Base-by-base conservation (phyloP, 2,329 filamentous ascomycete genomes). In the Alternaria arborescens region DNA sequence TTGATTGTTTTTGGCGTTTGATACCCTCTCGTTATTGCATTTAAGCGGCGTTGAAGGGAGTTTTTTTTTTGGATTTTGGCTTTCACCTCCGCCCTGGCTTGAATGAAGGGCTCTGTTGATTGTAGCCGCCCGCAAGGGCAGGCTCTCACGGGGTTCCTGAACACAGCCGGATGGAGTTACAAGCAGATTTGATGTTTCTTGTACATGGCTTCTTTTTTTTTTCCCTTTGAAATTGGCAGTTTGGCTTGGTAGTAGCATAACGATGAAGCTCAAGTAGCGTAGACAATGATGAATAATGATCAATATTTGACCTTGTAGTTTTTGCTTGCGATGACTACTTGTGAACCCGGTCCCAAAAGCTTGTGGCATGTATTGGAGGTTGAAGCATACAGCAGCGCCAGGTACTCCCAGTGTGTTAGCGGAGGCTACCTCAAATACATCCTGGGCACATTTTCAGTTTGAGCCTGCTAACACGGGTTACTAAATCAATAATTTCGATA, bases 71-170 rank as follows among this genome's bases (percentile, higher is more conserved):
- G 8, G 16, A 18, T 52, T 48, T 38, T 22, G 12, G 28, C 30
- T 12, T 42, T 40, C 34, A 46, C 42, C 56, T 53, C 41, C 20
- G 48, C 46, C 57, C 43, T 43, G 64, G 62, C 60, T 68, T 68
- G 64, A 67, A 59, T 54, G 59, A 52, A 36, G 38, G 47, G n/a
- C 52, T 22, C 46, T 20, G 28, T 53, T 53, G 52, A 60, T 65
- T 54, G 60, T 38, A 69, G 67, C 59, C 58, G 60, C 67, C 60
- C 36, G 44, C 28, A 55, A 63, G 58, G 65, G 62, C 51, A 58
- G 65, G 62, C 67, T 68, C 67, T 65, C 60, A n/a, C 32, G 36
- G 51, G 24, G 52, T 22, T 54, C 26, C 60, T 36, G 41, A 66
- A 68, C 46, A 64, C 61, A 60, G 65, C 59, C 59, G 50, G 54